Percentiles rank a stretch among this genome's conserved stretches.
Evolutionary conservation across 2,329 filamentous ascomycete genomes (phyloP).

Genomic region (Penicillium palitans): DNA sequence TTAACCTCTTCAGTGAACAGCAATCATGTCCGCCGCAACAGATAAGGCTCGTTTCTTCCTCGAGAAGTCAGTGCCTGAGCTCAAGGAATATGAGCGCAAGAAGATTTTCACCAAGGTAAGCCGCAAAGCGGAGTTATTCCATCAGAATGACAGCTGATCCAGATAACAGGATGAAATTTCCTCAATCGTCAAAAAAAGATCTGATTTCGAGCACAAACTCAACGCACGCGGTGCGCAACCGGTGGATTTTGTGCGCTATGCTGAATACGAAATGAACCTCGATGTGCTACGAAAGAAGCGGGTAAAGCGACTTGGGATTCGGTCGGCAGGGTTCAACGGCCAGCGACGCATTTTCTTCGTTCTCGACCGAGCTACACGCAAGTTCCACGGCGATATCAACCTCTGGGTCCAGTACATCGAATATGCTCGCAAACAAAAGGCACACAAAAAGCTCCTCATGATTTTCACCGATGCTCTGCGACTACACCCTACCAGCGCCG

Average conservation of each 20-base stretch:
- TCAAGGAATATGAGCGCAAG: slow-evolving; percentile 89
- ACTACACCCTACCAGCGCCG: slow-evolving; percentile 78
- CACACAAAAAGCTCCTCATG: slow-evolving; percentile 60
- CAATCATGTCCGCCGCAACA: slow-evolving; percentile 73
- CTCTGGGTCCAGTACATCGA: slow-evolving; percentile 91
- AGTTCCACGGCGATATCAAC: slow-evolving; percentile 76
- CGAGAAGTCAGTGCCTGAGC: slow-evolving; percentile 86
- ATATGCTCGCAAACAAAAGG: slow-evolving; percentile 69
- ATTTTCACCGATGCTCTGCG: slow-evolving; percentile 70
- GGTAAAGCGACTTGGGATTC: slow-evolving; percentile 76
- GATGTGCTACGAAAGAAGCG: slow-evolving; percentile 80
- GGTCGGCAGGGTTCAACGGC: slow-evolving; percentile 67
- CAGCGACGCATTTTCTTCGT: slow-evolving; percentile 85
- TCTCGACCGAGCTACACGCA: slow-evolving; percentile 79
- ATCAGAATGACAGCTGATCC: slow-evolving; percentile 8
- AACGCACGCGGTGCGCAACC: slow-evolving; percentile 76
- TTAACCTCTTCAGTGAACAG: slow-evolving; percentile 11
- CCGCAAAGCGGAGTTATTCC: slow-evolving; percentile 17
- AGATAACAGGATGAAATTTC: slow-evolving; percentile 75
- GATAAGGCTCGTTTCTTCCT: slow-evolving; percentile 96
- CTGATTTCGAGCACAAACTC: slow-evolving; percentile 88
- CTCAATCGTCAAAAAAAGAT: slow-evolving; percentile 84
- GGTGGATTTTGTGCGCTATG: slow-evolving; percentile 80
- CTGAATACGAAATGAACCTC: slow-evolving; percentile 65
- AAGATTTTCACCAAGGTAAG: slow-evolving; percentile 78